A percentile compares a stretch with the other conserved stretches of the same genome.
Evolutionary conservation across 164 flowering plant species (phyloP).

Genomic region (Vitis rotundifolia): DNA sequence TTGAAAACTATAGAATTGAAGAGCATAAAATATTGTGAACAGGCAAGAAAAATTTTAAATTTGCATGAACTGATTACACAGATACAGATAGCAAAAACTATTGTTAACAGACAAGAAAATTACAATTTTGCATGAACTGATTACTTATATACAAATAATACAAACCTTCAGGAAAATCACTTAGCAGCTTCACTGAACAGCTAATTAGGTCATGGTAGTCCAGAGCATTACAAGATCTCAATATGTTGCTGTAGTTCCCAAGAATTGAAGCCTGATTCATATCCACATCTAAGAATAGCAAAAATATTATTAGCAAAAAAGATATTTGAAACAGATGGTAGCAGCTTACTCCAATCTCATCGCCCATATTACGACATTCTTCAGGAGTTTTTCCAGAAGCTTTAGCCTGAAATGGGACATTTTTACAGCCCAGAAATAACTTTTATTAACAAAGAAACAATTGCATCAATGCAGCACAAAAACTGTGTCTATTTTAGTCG

Average conservation of each 20-base stretch:
- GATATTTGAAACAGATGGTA: slow-evolving; percentile 3
- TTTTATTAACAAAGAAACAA: not conserved
- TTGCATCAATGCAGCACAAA: not conserved
- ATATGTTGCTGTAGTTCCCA: slow-evolving; percentile 58
- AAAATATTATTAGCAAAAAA: not conserved
- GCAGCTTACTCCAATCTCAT: slow-evolving; percentile 74
- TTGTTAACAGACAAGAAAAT: not conserved
- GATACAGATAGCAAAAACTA: not conserved
- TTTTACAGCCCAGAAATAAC: too few species aligned
- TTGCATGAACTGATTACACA: not conserved
- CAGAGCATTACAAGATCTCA: slow-evolving; percentile 85
- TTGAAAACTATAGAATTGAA: slow-evolving; percentile 44
- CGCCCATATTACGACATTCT: slow-evolving; percentile 60
- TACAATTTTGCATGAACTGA: not conserved
- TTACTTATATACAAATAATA: slow-evolving; percentile 8
- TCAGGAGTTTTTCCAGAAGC: slow-evolving; percentile 79
- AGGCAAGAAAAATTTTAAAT: not conserved
- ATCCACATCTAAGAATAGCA: slow-evolving; percentile 19
- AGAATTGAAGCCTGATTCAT: slow-evolving; percentile 74
- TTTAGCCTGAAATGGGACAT: slow-evolving; percentile 63
- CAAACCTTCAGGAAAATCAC: slow-evolving; percentile 79
- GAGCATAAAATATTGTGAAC: slow-evolving; percentile 3
- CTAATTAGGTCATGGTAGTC: slow-evolving; percentile 95
- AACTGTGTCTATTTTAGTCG: not conserved
- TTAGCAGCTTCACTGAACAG: slow-evolving; percentile 74